Evolutionary conservation across 2,329 filamentous ascomycete species (phyloP), one percentile per base, ranked within the genome.

Genomic region (Fusarium avenaceum): DNA sequence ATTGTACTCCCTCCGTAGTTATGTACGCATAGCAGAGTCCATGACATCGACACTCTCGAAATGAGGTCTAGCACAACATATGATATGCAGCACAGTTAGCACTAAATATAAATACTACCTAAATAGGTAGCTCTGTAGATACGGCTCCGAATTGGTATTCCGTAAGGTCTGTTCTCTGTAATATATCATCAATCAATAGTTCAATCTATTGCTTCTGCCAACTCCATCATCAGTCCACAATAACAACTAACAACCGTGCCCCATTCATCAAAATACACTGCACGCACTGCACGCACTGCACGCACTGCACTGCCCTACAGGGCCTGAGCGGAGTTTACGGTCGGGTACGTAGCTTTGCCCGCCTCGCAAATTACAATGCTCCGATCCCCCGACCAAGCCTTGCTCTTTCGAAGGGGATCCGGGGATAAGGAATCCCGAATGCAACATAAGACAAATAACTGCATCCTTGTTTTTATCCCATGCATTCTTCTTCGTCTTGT

Each of bases 271-370:
- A 24, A 46, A 35, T 35, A 15, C 26, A 28, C 26, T 28, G 26
- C 11, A 22, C 22, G 22, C 22, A 22, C 22, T 22, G 26, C 11
- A 22, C 22, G 22, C 22, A 22, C 22, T 22, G 22, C 22, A 24
- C 24, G 24, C 24, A 7, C 24, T 32, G 13, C 33, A 35, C 22
- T 60, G 30, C 43, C 64, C 51, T 40, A 44, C 38, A 62, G 42
- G 42, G 51, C 57, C 47, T 51, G 60, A 44, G 63, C 67, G 54
- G 63, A 65, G 48, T 67, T 67, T 49, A 68, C 45, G 49, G 32
- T 15, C 13, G 26, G 10, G 26, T 4, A 28, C 9, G 9, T n/a
- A 24, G n/a, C 42, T 28, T 26, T 39, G 43, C 46, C 26, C 26
- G 38, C 32, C 24, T 38, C 61, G 45, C 50, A 64, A 32, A 47